Conservation (phyloP, 768 basidiomycete species). For the Leucosporidium creatinivorum region DNA sequence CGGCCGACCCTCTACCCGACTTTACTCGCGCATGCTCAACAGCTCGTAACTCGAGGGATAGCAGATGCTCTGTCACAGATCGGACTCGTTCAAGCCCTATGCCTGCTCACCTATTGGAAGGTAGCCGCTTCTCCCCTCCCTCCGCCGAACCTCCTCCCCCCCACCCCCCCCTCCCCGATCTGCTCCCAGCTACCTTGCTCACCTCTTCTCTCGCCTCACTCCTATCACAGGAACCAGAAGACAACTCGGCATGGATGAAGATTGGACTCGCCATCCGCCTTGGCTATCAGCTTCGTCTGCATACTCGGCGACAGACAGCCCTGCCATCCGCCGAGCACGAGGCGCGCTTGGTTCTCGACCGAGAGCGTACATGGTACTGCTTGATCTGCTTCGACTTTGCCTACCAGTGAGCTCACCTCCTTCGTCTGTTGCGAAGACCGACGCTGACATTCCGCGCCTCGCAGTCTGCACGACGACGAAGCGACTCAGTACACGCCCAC, state of each 20-base stretch:
- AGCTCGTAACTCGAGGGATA: slow-evolving; percentile 5
- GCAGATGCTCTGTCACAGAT: slow-evolving; percentile 5
- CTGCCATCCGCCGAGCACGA: slow-evolving; percentile 4
- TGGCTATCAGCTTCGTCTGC: slow-evolving; percentile 14
- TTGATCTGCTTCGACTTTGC: slow-evolving; percentile 7
- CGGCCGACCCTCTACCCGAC: slow-evolving; percentile 9
- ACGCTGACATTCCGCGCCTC: too few relatives aligned
- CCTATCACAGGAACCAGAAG: slow-evolving; percentile 4
- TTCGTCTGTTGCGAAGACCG: too few relatives aligned
- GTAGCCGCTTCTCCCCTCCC: not conserved
- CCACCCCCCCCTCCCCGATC: too few relatives aligned
- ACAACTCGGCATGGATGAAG: slow-evolving; percentile 13
- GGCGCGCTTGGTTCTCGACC: slow-evolving; percentile 6
- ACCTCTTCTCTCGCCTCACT: not conserved
- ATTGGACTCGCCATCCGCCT: slow-evolving; percentile 19
- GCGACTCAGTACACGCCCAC: not conserved
- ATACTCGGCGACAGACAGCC: not conserved
- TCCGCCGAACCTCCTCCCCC: not conserved
- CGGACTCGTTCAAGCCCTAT: slow-evolving; percentile 5
- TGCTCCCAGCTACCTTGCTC: too few relatives aligned
- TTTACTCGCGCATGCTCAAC: slow-evolving; percentile 6
- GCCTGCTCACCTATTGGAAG: slow-evolving; percentile 15
- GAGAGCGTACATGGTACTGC: slow-evolving; percentile 13
- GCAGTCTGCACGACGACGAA: slow-evolving; percentile 5
- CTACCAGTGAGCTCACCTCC: not conserved